Percentiles rank a stretch among this genome's conserved stretches.
phyloP scores from a whole-genome alignment of 2,329 filamentous ascomycete species.

The Leptographium galeiforme region DNA sequence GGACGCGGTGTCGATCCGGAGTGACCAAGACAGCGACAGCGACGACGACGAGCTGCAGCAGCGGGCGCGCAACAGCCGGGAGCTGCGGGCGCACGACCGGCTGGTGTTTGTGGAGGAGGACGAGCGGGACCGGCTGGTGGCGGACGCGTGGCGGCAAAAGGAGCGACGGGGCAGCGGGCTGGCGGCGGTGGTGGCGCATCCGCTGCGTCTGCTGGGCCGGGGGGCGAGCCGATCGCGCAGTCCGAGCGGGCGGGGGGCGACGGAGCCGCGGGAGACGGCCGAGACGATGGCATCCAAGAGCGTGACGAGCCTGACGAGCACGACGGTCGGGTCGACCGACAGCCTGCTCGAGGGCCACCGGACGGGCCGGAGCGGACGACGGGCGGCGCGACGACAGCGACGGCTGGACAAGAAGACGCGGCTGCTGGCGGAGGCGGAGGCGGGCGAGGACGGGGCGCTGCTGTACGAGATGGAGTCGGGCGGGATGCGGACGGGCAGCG shows the following conservation, averaged over 20 bases:
- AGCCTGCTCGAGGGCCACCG: neutral
- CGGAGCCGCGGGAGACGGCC: neutral
- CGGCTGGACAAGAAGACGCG: constrained; percentile 39
- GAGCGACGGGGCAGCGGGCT: constrained; percentile 34
- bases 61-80: constrained; percentile 53
- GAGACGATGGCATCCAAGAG: neutral
- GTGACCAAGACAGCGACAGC: constrained; percentile 63
- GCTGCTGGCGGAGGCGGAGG: constrained; percentile 36
- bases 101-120: constrained; percentile 65
- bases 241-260: neutral
- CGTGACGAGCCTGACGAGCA: neutral
- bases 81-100: constrained; percentile 56
- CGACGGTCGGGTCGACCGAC: constrained; percentile 1
- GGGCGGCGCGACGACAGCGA: constrained; percentile 33
- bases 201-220: constrained; percentile 27
- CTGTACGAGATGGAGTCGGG: constrained; percentile 91
- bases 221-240: constrained; percentile 17
- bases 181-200: constrained; percentile 30
- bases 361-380: constrained; percentile 26
- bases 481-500: constrained; percentile 51
- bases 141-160: constrained; percentile 34
- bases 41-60: constrained; percentile 59
- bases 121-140: constrained; percentile 49
- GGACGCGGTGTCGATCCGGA: constrained; percentile 53
- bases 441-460: constrained; percentile 59